A percentile compares a stretch with the other conserved stretches of the same genome.
phyloP scores from a whole-genome alignment of 192 early-diverging fungal genomes.

The Podila epicladia region DNA sequence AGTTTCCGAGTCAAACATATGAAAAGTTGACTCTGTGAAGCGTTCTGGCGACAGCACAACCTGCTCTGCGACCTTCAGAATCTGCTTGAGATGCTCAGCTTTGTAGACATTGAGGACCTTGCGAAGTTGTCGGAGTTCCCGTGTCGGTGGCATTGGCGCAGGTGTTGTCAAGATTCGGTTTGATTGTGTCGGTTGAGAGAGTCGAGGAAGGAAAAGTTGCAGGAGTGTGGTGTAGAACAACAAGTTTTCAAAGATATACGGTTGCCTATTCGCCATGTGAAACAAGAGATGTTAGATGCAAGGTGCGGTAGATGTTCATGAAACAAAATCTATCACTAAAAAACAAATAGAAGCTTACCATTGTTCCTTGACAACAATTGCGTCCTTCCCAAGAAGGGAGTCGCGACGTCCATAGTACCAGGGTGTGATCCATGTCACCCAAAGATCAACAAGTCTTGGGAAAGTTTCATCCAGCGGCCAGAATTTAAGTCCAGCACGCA shows the following conservation, averaged over 20 bases:
- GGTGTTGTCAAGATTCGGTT: slow-evolving; percentile 10
- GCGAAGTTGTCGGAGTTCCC: slow-evolving; percentile 36
- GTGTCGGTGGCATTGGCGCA: slow-evolving; percentile 22
- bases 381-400: slow-evolving; percentile 3
- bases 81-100: slow-evolving; percentile 36
- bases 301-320: not conserved
- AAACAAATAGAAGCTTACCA: slow-evolving; percentile 11
- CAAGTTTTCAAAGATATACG: slow-evolving; percentile 44
- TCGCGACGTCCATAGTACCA: slow-evolving; percentile 45
- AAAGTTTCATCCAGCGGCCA: slow-evolving; percentile 45
- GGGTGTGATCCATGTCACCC: slow-evolving; percentile 46
- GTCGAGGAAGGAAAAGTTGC: slow-evolving; percentile 29
- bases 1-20: slow-evolving; percentile 24
- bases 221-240: slow-evolving; percentile 38
- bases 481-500: slow-evolving; percentile 21
- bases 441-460: slow-evolving; percentile 29
- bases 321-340: not conserved
- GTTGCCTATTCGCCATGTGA: slow-evolving; percentile 23
- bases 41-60: slow-evolving; percentile 40
- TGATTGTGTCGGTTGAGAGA: slow-evolving; percentile 26
- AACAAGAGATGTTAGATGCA: too few relatives aligned
- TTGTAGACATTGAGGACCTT: slow-evolving; percentile 41
- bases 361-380: slow-evolving; percentile 29
- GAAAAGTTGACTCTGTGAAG: slow-evolving; percentile 29
- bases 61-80: slow-evolving; percentile 42